These are phyloP conservation scores for Galerina marginata DNA, from an alignment of 768 basidiomycete genomes.

Conservation along the genomic window DNA sequence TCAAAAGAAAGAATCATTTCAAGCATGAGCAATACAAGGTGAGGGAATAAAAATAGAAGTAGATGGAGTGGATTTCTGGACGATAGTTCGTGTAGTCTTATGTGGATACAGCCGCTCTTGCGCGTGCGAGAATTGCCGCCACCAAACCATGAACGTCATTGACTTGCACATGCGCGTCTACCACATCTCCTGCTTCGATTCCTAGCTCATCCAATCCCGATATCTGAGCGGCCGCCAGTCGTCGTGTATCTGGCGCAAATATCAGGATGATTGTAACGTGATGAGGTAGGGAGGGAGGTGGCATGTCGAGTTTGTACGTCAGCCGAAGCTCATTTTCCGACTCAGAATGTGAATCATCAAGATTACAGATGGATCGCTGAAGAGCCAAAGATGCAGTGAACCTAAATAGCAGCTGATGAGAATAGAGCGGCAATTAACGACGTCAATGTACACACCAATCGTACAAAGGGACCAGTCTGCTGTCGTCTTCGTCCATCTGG, in stretches of 20 bases:
- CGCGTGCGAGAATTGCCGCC: slow-evolving; percentile 60
- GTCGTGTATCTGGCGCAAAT: slow-evolving; percentile 72
- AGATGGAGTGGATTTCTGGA: neutral
- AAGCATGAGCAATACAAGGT: neutral
- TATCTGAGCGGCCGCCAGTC: slow-evolving; percentile 64
- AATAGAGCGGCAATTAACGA: neutral
- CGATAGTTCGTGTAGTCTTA: neutral
- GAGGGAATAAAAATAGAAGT: slow-evolving; percentile 1
- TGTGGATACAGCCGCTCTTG: slow-evolving; percentile 26
- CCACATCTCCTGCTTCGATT: slow-evolving; percentile 60
- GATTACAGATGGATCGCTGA: slow-evolving; percentile 64
- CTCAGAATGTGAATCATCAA: slow-evolving; percentile 60
- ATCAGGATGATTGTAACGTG: slow-evolving; percentile 60
- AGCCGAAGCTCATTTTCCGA: slow-evolving; percentile 83
- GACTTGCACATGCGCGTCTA: slow-evolving; percentile 65
- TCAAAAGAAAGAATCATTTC: neutral
- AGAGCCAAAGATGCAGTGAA: slow-evolving; percentile 70
- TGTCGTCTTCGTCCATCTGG: slow-evolving; percentile 67
- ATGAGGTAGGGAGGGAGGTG: slow-evolving; percentile 31
- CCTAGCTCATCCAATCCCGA: slow-evolving; percentile 55
- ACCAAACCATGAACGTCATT: slow-evolving; percentile 72
- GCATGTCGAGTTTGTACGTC: slow-evolving; percentile 56
- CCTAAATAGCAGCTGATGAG: slow-evolving; percentile 45
- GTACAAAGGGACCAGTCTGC: slow-evolving; percentile 65
- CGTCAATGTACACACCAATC: slow-evolving; percentile 57